Conservation (phyloP, 176 grass and related monocot genomes). For the Hyparrhenia diplandra region DNA sequence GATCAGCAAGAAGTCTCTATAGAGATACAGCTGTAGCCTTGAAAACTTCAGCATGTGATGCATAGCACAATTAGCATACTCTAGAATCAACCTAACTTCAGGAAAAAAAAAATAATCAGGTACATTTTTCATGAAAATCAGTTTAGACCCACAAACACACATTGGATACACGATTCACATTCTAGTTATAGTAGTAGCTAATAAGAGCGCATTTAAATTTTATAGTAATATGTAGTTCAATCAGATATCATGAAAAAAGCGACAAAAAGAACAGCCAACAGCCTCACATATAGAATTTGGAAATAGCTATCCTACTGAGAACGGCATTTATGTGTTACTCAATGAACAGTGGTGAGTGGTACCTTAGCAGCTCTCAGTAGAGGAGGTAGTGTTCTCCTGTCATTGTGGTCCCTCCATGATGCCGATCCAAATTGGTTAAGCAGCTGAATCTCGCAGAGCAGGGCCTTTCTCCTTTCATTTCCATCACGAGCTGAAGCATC, state of each 20-base stretch:
- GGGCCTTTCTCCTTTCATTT: conserved; percentile 42
- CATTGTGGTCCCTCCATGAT: conserved; percentile 17
- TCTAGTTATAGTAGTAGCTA: not conserved
- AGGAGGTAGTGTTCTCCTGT: conserved; percentile 42
- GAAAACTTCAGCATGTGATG: not conserved
- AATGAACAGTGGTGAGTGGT: not conserved
- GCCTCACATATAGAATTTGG: not conserved
- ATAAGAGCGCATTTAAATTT: not conserved
- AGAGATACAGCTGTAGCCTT: not conserved
- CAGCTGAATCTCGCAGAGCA: conserved; percentile 57
- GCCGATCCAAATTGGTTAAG: conserved; percentile 47
- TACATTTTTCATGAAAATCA: not conserved
- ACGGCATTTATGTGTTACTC: not conserved
- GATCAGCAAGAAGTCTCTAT: not conserved
- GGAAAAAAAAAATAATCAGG: not conserved
- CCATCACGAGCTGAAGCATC: conserved; percentile 23
- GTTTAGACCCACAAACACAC: not conserved
- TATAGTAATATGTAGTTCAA: not conserved
- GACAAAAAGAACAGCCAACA: not conserved
- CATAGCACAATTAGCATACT: not conserved
- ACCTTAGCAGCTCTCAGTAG: conserved; percentile 56
- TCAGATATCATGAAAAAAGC: not conserved
- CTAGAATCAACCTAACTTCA: not conserved
- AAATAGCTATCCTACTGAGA: not conserved
- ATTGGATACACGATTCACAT: not conserved